Evolutionary conservation across 1,284 basidiomycete species (phyloP), one percentile per base, ranked within the genome.

Genomic region (Pseudozyma flocculosa): DNA sequence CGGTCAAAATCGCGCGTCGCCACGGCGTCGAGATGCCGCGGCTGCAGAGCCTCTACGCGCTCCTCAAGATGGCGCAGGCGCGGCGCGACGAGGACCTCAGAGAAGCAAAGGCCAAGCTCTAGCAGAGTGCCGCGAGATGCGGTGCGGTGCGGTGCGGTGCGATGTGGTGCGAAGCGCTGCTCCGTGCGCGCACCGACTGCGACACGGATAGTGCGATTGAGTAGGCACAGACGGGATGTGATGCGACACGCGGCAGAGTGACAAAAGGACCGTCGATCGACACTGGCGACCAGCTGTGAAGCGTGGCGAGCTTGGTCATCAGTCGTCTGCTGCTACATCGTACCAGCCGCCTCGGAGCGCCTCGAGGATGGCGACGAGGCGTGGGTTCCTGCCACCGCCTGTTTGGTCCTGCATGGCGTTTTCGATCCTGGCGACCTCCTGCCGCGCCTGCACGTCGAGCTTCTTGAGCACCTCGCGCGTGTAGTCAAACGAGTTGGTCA

Each of bases 41-140:
- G 14, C 66, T 81, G 24, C 78, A 81, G 50, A 70, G 64, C 17
- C 75, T 81, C 71, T 81, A 81, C 66, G 79, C 79, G 10, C 65
- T 81, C 22, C 64, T 81, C 13, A 79, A 75, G 46, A 78, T 76
- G 72, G 79, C 78, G 4, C 78, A 79, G 54, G 43, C 49, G 45
- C 42, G 73, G 54, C 48, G 56, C 41, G 36, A 48, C 17, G 58
- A 73, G 43, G 62, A 63, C 24, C 48, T n/a, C 4, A 24, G 4
- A 43, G 46, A 15, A 23, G 32, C 30, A 1, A 48, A 48, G 21
- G 48, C 50, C 14, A 52, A 63, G 32, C 48, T 54, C 4, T 60
- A n/a, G n/a, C n/a, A n/a, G n/a, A n/a, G n/a, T n/a, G n/a, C n/a
- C n/a, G n/a, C n/a, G n/a, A n/a, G 47, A 43, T 41, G 26, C 26